These are phyloP conservation scores for Dactylellina cionopaga DNA, from an alignment of 2,329 filamentous ascomycete species.

Conservation along the genomic window DNA sequence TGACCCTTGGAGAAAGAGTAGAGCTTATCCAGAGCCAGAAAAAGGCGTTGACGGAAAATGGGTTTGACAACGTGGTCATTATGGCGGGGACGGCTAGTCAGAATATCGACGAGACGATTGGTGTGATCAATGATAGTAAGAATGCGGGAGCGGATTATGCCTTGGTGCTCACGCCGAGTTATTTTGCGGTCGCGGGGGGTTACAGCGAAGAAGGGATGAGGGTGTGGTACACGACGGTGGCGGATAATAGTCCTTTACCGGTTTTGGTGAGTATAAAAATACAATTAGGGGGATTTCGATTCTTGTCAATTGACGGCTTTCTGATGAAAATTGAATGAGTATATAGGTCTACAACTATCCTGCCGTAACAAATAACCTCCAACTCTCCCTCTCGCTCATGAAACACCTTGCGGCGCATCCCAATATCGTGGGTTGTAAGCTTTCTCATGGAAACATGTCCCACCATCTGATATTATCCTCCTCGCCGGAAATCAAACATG, in stretches of 20 bases:
- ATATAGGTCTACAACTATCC: slow-evolving; percentile 69
- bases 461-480: slow-evolving; percentile 71
- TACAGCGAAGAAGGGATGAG: slow-evolving; percentile 68
- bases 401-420: slow-evolving; percentile 69
- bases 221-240: slow-evolving; percentile 71
- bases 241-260: slow-evolving; percentile 69
- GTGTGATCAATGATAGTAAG: slow-evolving; percentile 65
- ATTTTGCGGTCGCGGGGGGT: slow-evolving; percentile 69
- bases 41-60: slow-evolving; percentile 67
- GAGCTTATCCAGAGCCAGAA: slow-evolving; percentile 68
- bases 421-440: slow-evolving; percentile 76
- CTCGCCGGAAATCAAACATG: slow-evolving; percentile 69
- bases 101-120: slow-evolving; percentile 70
- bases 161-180: slow-evolving; percentile 72
- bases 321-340: not conserved
- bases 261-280: slow-evolving; percentile 66
- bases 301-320: not conserved
- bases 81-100: slow-evolving; percentile 72
- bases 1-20: slow-evolving; percentile 69
- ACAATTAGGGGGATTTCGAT: slow-evolving; percentile 61
- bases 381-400: slow-evolving; percentile 69
- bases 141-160: slow-evolving; percentile 70
- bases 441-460: slow-evolving; percentile 75
- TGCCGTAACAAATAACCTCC: slow-evolving; percentile 73
- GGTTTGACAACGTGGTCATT: slow-evolving; percentile 69